Evolutionary conservation across 257 asterid genomes (phyloP).

Genomic region (Prunella vulgaris): DNA sequence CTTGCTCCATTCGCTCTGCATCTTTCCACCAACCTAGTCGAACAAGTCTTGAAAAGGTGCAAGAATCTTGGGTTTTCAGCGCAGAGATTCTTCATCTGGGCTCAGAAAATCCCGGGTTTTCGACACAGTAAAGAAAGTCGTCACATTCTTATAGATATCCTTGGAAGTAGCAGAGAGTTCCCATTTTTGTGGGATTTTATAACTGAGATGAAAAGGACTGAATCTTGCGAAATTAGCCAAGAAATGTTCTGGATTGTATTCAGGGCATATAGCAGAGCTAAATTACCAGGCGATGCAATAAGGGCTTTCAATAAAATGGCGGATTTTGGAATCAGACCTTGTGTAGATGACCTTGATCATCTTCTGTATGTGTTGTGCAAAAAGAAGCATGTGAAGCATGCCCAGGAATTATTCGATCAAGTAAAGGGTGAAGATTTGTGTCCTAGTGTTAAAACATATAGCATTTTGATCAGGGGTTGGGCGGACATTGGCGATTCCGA

Average conservation of each 20-base stretch:
- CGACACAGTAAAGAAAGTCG: conserved; percentile 58
- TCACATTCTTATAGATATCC: conserved; percentile 62
- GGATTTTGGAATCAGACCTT: conserved; percentile 72
- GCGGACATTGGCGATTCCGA: conserved; percentile 54
- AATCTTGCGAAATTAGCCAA: conserved; percentile 39
- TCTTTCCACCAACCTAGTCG: conserved; percentile 49
- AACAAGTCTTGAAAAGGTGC: conserved; percentile 80
- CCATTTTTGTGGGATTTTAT: conserved; percentile 87
- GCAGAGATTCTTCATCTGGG: conserved; percentile 90
- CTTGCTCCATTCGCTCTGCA: conserved; percentile 55
- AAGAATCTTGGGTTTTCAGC: conserved; percentile 79
- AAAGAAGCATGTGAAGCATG: conserved; percentile 58
- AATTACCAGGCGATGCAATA: conserved; percentile 76
- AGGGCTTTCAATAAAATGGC: conserved; percentile 78
- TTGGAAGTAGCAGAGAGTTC: conserved; percentile 78
- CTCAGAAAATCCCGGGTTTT: conserved; percentile 56
- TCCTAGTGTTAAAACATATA: conserved; percentile 56
- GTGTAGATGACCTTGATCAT: conserved; percentile 64
- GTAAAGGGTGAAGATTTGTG: conserved; percentile 37
- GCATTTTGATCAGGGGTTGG: conserved; percentile 87
- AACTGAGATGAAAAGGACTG: conserved; percentile 39
- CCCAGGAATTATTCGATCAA: conserved; percentile 65
- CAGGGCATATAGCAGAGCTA: conserved; percentile 64
- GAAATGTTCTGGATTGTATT: conserved; percentile 65
- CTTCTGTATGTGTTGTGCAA: conserved; percentile 60